Evolutionary conservation across 1,139 yeast genomes (phyloP).

Genomic region (Candida tropicalis): DNA sequence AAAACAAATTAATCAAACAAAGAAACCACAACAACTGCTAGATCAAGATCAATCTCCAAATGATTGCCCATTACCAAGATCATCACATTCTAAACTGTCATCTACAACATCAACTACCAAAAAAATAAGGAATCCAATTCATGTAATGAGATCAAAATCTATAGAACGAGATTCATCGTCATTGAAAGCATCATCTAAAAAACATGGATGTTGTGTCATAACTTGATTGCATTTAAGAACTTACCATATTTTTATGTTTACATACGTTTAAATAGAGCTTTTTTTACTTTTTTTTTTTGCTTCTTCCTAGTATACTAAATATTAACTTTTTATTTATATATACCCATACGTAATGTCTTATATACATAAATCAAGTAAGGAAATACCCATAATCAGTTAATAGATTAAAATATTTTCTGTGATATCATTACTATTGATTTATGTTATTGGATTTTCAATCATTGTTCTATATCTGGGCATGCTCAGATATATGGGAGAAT

Average conservation of each 20-base stretch:
- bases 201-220: slow-evolving; percentile 3
- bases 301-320: background rate
- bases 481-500: slow-evolving; percentile 85
- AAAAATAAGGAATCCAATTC: background rate
- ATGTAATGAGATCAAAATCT: background rate
- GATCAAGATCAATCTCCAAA: background rate
- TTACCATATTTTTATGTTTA: background rate
- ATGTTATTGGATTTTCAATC: background rate
- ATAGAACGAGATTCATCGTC: background rate
- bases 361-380: background rate
- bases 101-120: background rate
- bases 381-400: background rate
- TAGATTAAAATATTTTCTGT: background rate
- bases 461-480: slow-evolving; percentile 39
- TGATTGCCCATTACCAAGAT: background rate
- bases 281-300: too few relatives aligned
- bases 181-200: background rate
- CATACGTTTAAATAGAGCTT: slow-evolving; percentile 1
- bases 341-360: too few relatives aligned
- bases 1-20: background rate
- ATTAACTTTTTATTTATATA: background rate
- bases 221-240: background rate
- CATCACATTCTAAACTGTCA: background rate
- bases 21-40: background rate
- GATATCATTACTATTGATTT: background rate